phyloP scores from a whole-genome alignment of 169 alveolate genomes.

The Theileria orientalis region DNA sequence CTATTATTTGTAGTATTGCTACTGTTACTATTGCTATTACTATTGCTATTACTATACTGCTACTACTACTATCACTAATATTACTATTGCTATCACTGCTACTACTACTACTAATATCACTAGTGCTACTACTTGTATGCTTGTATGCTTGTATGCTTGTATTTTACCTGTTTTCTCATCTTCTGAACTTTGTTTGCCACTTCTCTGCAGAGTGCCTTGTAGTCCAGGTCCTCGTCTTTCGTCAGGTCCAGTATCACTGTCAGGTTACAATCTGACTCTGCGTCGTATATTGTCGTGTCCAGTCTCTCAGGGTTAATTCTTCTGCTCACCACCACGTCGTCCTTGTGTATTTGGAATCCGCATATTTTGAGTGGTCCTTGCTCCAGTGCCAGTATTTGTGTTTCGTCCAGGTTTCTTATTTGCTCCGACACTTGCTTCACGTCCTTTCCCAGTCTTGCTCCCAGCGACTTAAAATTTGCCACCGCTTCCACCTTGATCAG shows the following conservation, averaged over 20 bases:
- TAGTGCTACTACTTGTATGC: too few relatives aligned
- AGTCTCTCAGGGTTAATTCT: conserved; percentile 21
- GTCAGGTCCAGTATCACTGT: conserved; percentile 59
- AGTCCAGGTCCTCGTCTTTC: conserved; percentile 37
- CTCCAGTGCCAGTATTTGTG: conserved; percentile 14
- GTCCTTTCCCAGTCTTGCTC: conserved; percentile 82
- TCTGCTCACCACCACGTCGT: conserved; percentile 55
- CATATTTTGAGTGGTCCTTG: conserved; percentile 10
- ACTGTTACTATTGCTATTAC: too few relatives aligned
- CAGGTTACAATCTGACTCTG: conserved; percentile 49
- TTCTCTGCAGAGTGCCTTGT: conserved; percentile 56
- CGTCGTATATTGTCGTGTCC: conserved; percentile 36
- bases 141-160: neutral
- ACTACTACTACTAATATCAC: too few relatives aligned
- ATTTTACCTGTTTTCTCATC: conserved; percentile 35
- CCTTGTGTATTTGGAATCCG: conserved; percentile 54
- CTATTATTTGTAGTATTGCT: neutral
- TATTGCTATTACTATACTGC: neutral
- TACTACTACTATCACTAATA: neutral
- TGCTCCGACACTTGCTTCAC: conserved; percentile 64
- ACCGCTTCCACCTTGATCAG: conserved; percentile 76
- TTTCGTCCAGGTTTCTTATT: conserved; percentile 25
- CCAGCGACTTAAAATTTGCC: conserved; percentile 86
- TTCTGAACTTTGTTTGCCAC: conserved; percentile 58
- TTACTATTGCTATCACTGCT: too few relatives aligned